Conservation (phyloP, 2,329 filamentous ascomycete genomes). For the Sphaerostilbella broomeana region DNA sequence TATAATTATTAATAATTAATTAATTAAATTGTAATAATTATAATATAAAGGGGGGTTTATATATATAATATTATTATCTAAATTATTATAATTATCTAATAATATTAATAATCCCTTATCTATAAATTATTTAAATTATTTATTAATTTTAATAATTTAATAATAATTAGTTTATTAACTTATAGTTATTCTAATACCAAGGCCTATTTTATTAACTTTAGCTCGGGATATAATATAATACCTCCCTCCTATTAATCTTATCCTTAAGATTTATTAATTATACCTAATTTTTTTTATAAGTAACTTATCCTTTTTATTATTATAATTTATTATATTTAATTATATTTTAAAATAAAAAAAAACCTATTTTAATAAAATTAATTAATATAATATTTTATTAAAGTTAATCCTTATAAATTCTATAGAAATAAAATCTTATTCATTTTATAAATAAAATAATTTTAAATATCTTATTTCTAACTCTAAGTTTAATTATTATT, state of each 20-base stretch:
- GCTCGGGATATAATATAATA: conserved; percentile 6
- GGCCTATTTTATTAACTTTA: conserved; percentile 4
- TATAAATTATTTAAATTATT: conserved; percentile 6
- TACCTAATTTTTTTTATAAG: conserved; percentile 17
- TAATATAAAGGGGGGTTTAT: conserved; percentile 14
- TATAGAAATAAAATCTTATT: no score
- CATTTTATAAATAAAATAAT: conserved; percentile 16
- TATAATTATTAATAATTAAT: no score
- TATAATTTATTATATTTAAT: conserved; percentile 7
- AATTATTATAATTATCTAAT: conserved; percentile 16
- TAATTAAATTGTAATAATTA: neutral
- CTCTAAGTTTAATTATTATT: conserved; percentile 16
- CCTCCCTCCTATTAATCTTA: conserved; percentile 14
- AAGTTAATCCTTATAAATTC: no score
- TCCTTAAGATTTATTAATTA: conserved; percentile 12
- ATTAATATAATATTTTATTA: no score
- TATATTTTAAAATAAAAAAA: conserved; percentile 16
- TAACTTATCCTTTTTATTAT: conserved; percentile 3
- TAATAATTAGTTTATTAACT: conserved; percentile 9
- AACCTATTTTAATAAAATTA: conserved; percentile 17
- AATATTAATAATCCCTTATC: conserved; percentile 17
- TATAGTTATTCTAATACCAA: conserved; percentile 6
- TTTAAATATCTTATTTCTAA: conserved; percentile 18
- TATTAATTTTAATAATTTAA: conserved; percentile 11
- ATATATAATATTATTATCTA: conserved; percentile 14